Base-by-base conservation (phyloP, 352 stramenopile genomes). In the Globisporangium perplexum region DNA sequence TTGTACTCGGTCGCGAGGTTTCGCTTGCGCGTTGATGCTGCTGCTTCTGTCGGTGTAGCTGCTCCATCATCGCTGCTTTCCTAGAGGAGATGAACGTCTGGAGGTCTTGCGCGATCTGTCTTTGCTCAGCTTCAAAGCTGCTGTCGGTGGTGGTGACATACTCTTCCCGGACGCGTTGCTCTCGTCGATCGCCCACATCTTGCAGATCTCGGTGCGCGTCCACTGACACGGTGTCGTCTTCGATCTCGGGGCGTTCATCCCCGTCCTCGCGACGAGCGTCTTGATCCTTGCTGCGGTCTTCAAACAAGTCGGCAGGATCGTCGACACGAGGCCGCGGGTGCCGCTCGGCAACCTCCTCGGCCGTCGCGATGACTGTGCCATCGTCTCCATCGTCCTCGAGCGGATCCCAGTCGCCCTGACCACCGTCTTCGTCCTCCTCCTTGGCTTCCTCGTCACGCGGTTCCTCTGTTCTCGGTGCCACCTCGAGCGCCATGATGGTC, bases 401-500 rank as follows among this genome's bases (percentile, higher is more conserved):
- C 10, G 20, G 39, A 1, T 49, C 43, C 33, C 11, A 39, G 14
- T 12, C 33, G 15, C 18, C 33, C 33, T 39, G 33, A 26, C 30
- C 24, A 2, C 38, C 45, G 4, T 60, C 22, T 23, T 53, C 56
- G 3, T 54, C 48, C 18, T 18, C 20, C 28, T 57, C 22, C 35
- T 35, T 33, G 48, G 55, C 28, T n/a, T 39, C 18, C 35, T 26
- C 45, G 7, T 52, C 43, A 1, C 36, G 28, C 26, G 43, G 44
- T 15, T 57, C 46, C 23, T 48, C 47, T 23, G 41, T 36, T 50
- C 31, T 15, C 28, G 63, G 23, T 14, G 62, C 33, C 8, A 86
- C 64, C 18, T 63, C 48, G 28, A 88, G 65, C 15, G 67, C 68
- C 48, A 83, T 63, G 42, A 86, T 88, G 18, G 68, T 63, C 14